Conservation (phyloP, 352 stramenopile species). For the Pythium phragmiticola region DNA sequence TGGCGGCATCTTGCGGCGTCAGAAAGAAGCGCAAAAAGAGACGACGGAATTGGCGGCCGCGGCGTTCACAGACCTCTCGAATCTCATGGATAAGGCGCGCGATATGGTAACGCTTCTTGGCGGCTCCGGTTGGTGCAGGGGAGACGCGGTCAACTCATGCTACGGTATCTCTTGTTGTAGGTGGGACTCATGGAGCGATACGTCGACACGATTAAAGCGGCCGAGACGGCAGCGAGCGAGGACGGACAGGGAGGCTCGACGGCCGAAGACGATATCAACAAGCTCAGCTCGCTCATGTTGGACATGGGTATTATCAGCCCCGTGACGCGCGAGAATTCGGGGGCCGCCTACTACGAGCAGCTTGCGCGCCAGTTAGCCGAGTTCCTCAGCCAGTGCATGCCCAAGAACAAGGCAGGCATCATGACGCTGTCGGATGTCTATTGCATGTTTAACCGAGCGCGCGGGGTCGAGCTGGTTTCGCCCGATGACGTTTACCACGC, state of each 20-base stretch:
- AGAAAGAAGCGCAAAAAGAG: constrained; percentile 78
- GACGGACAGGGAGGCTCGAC: constrained; percentile 10
- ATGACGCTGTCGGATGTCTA: constrained; percentile 99
- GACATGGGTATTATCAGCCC: constrained; percentile 94
- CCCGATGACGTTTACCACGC: constrained; percentile 96
- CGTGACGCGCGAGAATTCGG: constrained; percentile 89
- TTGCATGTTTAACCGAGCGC: constrained; percentile 97
- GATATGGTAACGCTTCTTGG: constrained; percentile 70
- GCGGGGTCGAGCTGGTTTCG: constrained; percentile 96
- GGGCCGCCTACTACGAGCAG: constrained; percentile 89
- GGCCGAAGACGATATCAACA: constrained; percentile 62
- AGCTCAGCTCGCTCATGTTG: constrained; percentile 85
- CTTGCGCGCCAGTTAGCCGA: constrained; percentile 89
- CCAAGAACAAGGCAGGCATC: constrained; percentile 88
- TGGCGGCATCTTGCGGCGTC: constrained; percentile 73
- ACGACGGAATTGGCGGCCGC: constrained; percentile 73
- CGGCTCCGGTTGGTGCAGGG: too few relatives aligned
- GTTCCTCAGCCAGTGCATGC: constrained; percentile 82
- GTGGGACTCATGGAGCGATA: constrained; percentile 88
- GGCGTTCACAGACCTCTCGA: constrained; percentile 90
- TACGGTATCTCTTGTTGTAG: background rate
- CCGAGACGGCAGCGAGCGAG: constrained; percentile 26
- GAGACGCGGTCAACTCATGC: background rate
- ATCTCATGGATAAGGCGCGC: constrained; percentile 88
- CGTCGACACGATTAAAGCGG: constrained; percentile 73